Evolutionary conservation across 2,329 filamentous ascomycete genomes (phyloP).

Genomic region (Grosmannia serpens): DNA sequence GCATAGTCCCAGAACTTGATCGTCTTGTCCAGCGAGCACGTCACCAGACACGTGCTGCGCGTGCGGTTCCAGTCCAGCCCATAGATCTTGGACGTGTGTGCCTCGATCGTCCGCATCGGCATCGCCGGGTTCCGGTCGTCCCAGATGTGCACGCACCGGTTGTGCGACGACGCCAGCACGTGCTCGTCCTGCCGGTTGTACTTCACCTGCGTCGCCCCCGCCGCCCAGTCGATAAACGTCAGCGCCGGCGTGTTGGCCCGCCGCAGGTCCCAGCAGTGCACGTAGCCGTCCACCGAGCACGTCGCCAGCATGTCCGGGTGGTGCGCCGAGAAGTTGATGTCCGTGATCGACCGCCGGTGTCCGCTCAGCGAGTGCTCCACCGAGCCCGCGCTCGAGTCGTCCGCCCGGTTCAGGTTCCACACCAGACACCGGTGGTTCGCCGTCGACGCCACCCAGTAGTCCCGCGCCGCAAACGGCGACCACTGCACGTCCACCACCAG

Average conservation of each 20-base stretch:
- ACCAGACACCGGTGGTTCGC: conserved; percentile 90
- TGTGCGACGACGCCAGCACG: conserved; percentile 82
- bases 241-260: conserved; percentile 60
- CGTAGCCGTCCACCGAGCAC: conserved; percentile 84
- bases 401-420: conserved; percentile 76
- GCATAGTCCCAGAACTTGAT: conserved; percentile 87
- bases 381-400: conserved; percentile 56
- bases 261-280: conserved; percentile 85
- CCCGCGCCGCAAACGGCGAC: conserved; percentile 81
- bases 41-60: conserved; percentile 59
- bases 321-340: conserved; percentile 92
- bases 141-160: conserved; percentile 81
- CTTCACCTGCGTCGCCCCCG: conserved; percentile 89
- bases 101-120: conserved; percentile 73
- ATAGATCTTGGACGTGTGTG: conserved; percentile 88
- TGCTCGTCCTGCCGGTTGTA: conserved; percentile 84
- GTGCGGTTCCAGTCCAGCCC: conserved; percentile 90
- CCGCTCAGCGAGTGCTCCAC: conserved; percentile 84
- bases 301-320: conserved; percentile 83
- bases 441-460: conserved; percentile 90
- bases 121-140: conserved; percentile 69
- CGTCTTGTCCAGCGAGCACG: conserved; percentile 81
- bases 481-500: conserved; percentile 93
- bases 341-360: conserved; percentile 76
- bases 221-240: conserved; percentile 86